Base-by-base conservation (phyloP, 176 grass and related monocot species). In the Ampelocalamus luodianensis region DNA sequence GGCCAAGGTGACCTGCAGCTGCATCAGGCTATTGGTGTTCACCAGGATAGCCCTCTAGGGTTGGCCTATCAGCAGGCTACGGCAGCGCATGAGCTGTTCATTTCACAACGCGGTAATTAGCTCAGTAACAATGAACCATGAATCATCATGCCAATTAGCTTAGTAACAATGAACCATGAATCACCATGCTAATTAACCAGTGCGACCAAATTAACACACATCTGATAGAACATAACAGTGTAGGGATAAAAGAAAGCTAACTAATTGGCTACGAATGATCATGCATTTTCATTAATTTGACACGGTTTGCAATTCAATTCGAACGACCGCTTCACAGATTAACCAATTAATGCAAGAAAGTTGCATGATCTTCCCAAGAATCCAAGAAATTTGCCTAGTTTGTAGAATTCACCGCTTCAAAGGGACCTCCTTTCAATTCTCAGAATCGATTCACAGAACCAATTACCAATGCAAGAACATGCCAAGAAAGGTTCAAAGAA, bases 11-110 rank as follows among this genome's bases (percentile, higher is more conserved):
- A 82, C 43, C 24, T 78, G 54, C 36, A 86, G 78, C 78, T 82
- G 71, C 44, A 71, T 86, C 4, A 81, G 56, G 72, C 48, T 82
- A 64, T 86, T 75, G 34, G n/a, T 86, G 83, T 75, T 62, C 62
- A 90, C 10, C 65, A 20, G 36, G 44, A 90, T 32, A 63, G 71
- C 44, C 64, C 44, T 17, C 83, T 78, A 90, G 0, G 44, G 77
- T 0, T 64, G 65, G 13, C 85, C 78, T 23, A 54, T 40, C 64
- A 83, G 42, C 24, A 51, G 82, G 0, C 18, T 36, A 0, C 71
- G 54, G 5, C 64, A 54, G 13, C 67, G 68, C 36, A 55, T 90
- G 24, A 81, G 71, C 88, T 90, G 83, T 12, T 17, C 10, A 20
- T 67, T 64, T 5, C 15, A 54, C 10, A 54, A 34, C 20, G 3